phyloP scores from a whole-genome alignment of 2,329 filamentous ascomycete genomes.

The Colletotrichum endophyticum region DNA sequence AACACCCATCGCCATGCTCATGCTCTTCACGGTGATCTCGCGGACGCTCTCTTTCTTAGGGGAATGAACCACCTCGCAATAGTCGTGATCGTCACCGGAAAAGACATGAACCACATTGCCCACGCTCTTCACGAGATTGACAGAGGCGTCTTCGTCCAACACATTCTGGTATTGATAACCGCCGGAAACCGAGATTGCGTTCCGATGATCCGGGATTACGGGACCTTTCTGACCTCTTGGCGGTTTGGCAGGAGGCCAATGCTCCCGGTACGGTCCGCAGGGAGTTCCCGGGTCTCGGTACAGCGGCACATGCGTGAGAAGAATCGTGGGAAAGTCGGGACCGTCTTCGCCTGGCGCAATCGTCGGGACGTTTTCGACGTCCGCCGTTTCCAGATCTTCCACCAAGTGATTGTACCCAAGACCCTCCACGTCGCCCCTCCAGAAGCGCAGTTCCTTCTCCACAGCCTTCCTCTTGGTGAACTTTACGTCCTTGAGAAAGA shows the following conservation, averaged over 20 bases:
- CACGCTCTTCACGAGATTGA: conserved; percentile 75
- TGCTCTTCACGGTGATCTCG: conserved; percentile 95
- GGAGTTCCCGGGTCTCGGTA: conserved; percentile 83
- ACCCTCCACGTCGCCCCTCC: conserved; percentile 64
- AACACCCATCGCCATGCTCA: conserved; percentile 97
- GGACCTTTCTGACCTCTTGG: conserved; percentile 61
- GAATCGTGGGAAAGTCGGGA: conserved; percentile 80
- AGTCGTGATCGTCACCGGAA: conserved; percentile 97
- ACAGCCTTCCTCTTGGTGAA: conserved; percentile 70
- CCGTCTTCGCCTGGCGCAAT: conserved; percentile 47
- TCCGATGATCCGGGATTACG: conserved; percentile 69
- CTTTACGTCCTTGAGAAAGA: conserved; percentile 75
- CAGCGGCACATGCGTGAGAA: conserved; percentile 90
- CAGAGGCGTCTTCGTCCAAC: conserved; percentile 76
- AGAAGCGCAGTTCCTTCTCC: conserved; percentile 69
- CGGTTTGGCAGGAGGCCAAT: conserved; percentile 73
- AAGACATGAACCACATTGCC: conserved; percentile 88
- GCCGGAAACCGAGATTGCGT: conserved; percentile 75
- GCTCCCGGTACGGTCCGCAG: conserved; percentile 86
- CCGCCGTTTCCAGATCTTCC: conserved; percentile 52
- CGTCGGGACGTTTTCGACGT: conserved; percentile 41
- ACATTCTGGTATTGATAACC: conserved; percentile 99
- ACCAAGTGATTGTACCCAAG: conserved; percentile 63
- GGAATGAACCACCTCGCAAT: conserved; percentile 87
- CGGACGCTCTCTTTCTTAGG: conserved; percentile 67